Evolutionary conservation across 805 yeast species (phyloP).

Genomic region (Myxozyma melibiosi): DNA sequence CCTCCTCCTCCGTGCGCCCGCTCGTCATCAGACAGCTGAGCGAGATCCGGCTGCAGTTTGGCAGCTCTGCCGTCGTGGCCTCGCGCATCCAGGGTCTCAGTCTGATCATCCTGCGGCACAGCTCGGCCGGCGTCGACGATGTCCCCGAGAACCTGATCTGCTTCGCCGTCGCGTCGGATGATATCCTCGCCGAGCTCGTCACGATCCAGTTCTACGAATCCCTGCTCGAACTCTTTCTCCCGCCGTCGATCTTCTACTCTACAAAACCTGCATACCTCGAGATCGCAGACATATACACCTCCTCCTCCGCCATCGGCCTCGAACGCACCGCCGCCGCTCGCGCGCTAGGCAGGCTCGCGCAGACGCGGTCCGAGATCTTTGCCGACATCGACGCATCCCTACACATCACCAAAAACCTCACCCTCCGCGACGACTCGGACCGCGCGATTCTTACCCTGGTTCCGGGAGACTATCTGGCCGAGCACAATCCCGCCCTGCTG

Average conservation of each 20-base stretch:
- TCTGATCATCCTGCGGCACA: constrained; percentile 14
- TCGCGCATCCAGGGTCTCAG: constrained; percentile 24
- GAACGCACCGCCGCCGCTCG: constrained; percentile 26
- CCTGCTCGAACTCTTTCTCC: constrained; percentile 17
- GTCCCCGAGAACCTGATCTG: constrained; percentile 13
- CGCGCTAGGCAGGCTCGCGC: constrained; percentile 18
- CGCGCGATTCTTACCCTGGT: constrained; percentile 11
- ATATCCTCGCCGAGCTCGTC: constrained; percentile 18
- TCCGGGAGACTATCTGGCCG: constrained; percentile 23
- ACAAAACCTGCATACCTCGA: constrained; percentile 12
- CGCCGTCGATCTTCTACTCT: constrained; percentile 20
- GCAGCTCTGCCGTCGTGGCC: constrained; percentile 8
- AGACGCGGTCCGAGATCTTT: constrained; percentile 14
- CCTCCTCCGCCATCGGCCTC: constrained; percentile 2
- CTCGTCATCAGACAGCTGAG: not conserved
- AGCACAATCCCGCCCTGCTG: constrained; percentile 15
- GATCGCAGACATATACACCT: constrained; percentile 12
- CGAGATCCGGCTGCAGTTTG: not conserved
- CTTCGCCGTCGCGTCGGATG: constrained; percentile 15
- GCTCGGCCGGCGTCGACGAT: constrained; percentile 16
- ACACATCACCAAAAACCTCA: constrained; percentile 9
- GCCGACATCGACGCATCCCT: constrained; percentile 7
- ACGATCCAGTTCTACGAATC: constrained; percentile 28
- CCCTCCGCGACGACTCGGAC: constrained; percentile 25
- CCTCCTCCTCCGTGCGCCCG: not conserved